A percentile compares a stretch with the other conserved stretches of the same genome.
phyloP scores from a whole-genome alignment of 1,139 yeast genomes.

The Lodderomyces jiufengensis region DNA sequence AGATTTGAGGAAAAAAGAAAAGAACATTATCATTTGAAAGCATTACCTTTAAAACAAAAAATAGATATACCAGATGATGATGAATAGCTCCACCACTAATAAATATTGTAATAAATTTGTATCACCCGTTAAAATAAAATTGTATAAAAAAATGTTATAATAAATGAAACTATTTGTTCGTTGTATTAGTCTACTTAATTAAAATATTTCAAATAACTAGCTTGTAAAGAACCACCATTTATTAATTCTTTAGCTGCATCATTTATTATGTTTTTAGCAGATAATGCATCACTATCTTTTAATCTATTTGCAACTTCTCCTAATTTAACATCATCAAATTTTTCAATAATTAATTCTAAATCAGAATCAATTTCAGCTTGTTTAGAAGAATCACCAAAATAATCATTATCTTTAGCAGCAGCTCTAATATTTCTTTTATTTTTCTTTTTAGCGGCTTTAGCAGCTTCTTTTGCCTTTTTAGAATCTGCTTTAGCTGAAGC shows the following conservation, averaged over 20 bases:
- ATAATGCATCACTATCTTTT: conserved; percentile 47
- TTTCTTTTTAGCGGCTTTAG: conserved; percentile 95
- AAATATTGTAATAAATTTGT: no score
- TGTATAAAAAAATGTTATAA: no score
- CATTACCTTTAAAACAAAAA: conserved; percentile 43
- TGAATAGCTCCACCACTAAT: no score
- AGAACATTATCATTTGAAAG: conserved; percentile 73
- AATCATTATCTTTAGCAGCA: conserved; percentile 77
- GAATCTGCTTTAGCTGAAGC: conserved; percentile 62
- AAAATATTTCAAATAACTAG: conserved; percentile 37
- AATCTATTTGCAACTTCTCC: conserved; percentile 65
- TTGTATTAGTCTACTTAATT: no score
- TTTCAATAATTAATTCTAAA: conserved; percentile 71
- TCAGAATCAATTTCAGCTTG: conserved; percentile 74
- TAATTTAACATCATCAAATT: conserved; percentile 73
- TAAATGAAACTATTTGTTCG: no score
- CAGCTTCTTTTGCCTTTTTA: conserved; percentile 96
- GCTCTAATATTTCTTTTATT: conserved; percentile 90
- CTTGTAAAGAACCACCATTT: conserved; percentile 30
- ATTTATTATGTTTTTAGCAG: conserved; percentile 49
- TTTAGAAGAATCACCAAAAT: conserved; percentile 74
- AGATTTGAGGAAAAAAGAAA: conserved; percentile 74
- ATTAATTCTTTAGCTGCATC: conserved; percentile 45
- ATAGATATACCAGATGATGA: conserved; percentile 31
- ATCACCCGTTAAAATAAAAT: no score